phyloP scores from a whole-genome alignment of 2,329 filamentous ascomycete genomes.

The Basipetospora chlamydospora region DNA sequence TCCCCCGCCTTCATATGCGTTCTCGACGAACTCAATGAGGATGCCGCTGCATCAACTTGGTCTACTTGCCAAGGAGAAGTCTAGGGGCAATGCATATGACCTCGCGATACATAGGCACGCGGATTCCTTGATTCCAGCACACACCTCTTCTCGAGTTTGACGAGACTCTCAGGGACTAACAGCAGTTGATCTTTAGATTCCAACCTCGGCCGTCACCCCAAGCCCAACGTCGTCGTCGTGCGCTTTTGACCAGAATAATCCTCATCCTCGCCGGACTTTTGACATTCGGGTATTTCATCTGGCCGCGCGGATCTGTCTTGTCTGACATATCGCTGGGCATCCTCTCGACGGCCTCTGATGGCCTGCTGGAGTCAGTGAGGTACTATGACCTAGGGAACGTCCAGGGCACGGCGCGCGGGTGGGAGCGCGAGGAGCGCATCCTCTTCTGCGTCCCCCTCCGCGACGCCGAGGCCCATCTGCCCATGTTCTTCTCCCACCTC shows the following conservation, averaged over 20 bases:
- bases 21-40: constrained; percentile 35
- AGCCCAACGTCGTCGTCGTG: constrained; percentile 57
- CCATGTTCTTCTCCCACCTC: constrained; percentile 98
- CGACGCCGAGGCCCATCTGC: constrained; percentile 80
- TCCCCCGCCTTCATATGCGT: not conserved
- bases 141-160: not conserved
- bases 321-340: constrained; percentile 56
- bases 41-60: constrained; percentile 69
- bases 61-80: constrained; percentile 75
- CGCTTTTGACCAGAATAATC: constrained; percentile 55
- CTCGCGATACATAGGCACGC: constrained; percentile 76
- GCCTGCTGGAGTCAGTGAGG: constrained; percentile 83
- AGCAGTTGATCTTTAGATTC: no score
- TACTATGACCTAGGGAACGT: constrained; percentile 94
- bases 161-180: no score
- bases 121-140: not conserved
- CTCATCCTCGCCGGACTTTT: constrained; percentile 42
- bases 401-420: constrained; percentile 79
- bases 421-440: constrained; percentile 93
- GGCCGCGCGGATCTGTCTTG: constrained; percentile 48
- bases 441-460: constrained; percentile 86
- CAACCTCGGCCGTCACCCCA: constrained; percentile 66
- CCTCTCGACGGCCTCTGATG: constrained; percentile 49
- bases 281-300: constrained; percentile 61
- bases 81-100: constrained; percentile 63